Conservation (phyloP, 306 rosid genomes). For the Adenanthera pavonina region DNA sequence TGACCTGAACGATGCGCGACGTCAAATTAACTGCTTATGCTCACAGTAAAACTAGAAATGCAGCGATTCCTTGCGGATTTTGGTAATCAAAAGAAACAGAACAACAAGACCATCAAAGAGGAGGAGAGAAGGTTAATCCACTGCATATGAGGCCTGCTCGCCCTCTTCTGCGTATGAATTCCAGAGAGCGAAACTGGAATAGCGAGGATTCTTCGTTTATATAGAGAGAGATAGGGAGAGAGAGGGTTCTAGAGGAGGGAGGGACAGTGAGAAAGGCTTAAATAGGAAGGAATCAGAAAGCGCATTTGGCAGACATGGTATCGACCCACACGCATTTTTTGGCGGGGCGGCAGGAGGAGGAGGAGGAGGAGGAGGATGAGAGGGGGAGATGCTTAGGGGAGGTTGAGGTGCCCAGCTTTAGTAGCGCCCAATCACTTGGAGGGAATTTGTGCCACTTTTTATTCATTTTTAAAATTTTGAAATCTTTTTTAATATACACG, state of each 20-base stretch:
- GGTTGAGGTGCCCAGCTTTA: slow-evolving; percentile 25
- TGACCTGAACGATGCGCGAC: background rate
- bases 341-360: slow-evolving; percentile 47
- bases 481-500: slow-evolving; percentile 1
- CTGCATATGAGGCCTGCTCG: background rate
- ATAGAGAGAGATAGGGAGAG: slow-evolving; percentile 7
- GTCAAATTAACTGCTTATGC: background rate
- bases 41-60: background rate
- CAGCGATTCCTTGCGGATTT: background rate
- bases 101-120: background rate
- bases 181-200: background rate
- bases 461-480: slow-evolving; percentile 32
- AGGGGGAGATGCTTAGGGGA: background rate
- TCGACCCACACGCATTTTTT: slow-evolving; percentile 43
- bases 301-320: slow-evolving; percentile 36
- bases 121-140: background rate
- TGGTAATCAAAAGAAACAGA: background rate
- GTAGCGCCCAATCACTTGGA: slow-evolving; percentile 71
- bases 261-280: slow-evolving; percentile 1
- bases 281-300: slow-evolving; percentile 16
- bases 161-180: background rate
- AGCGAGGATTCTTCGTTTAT: background rate
- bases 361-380: slow-evolving; percentile 18
- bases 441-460: slow-evolving; percentile 66
- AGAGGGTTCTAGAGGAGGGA: background rate